Evolutionary conservation across 1,139 yeast species (phyloP).

Genomic region (Yamadazyma aaseri): DNA sequence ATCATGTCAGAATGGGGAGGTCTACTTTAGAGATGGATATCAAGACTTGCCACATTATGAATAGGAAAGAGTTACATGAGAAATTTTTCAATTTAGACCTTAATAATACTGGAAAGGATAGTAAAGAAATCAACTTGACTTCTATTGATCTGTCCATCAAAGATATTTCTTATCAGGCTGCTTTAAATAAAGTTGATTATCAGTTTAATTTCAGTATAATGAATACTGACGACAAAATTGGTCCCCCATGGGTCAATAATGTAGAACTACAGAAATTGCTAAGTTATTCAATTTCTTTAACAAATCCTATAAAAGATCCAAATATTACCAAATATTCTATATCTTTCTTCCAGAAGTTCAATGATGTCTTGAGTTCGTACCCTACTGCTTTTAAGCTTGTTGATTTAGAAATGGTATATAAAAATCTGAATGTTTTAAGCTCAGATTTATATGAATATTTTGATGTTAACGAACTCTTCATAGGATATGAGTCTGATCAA

Average conservation of each 20-base stretch:
- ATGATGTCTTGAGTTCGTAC: constrained; percentile 12
- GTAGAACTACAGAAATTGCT: constrained; percentile 31
- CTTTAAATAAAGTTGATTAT: constrained; percentile 27
- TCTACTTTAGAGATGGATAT: constrained; percentile 71
- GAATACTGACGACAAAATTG: constrained; percentile 5
- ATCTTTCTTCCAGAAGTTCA: constrained; percentile 10
- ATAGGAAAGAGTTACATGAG: constrained; percentile 46
- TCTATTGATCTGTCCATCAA: constrained; percentile 62
- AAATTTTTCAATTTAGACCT: constrained; percentile 53
- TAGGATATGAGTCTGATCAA: constrained; percentile 3
- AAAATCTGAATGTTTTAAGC: constrained; percentile 7
- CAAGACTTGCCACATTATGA: constrained; percentile 54
- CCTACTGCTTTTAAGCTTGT: constrained; percentile 33
- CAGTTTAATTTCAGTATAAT: constrained; percentile 9
- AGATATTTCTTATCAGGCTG: constrained; percentile 60
- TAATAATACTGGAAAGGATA: constrained; percentile 23
- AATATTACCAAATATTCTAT: constrained; percentile 17
- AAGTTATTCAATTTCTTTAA: constrained; percentile 28
- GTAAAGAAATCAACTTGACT: constrained; percentile 37
- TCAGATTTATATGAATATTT: constrained; percentile 8
- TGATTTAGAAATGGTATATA: constrained; percentile 6
- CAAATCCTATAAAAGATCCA: constrained; percentile 6
- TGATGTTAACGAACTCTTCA: constrained; percentile 10
- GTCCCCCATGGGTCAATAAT: constrained; percentile 34
- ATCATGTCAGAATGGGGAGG: constrained; percentile 54